A percentile compares a stretch with the other conserved stretches of the same genome.
Evolutionary conservation across 306 rosid species (phyloP).

Genomic region (Rubus parviflorus): DNA sequence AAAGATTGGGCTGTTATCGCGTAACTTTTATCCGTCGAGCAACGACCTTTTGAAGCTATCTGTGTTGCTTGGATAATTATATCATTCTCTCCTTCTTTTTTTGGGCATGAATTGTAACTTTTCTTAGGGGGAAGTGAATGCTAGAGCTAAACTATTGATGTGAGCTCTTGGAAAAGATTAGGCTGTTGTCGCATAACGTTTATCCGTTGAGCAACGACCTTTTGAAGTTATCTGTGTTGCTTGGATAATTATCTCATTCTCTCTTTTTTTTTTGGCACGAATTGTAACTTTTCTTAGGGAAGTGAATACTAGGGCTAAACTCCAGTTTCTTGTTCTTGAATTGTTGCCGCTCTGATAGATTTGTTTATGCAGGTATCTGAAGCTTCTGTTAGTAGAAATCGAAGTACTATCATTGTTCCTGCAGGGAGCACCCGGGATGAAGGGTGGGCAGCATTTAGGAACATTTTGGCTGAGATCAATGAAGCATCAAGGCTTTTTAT

Average conservation of each 20-base stretch:
- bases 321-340: constrained; percentile 13
- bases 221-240: neutral
- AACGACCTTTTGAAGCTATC: neutral
- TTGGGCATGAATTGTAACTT: too few species aligned
- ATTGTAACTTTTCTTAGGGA: neutral
- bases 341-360: constrained; percentile 27
- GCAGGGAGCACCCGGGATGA: constrained; percentile 95
- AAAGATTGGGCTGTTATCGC: constrained; percentile 6
- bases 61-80: neutral
- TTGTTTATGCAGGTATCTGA: constrained; percentile 75
- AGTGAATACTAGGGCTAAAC: neutral
- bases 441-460: constrained; percentile 98
- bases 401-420: constrained; percentile 98
- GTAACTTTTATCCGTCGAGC: neutral
- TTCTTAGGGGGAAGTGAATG: too few species aligned
- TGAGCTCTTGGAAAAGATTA: constrained; percentile 10
- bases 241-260: neutral
- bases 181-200: constrained; percentile 3
- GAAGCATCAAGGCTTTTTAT: constrained; percentile 96
- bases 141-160: too few species aligned
- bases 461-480: constrained; percentile 93
- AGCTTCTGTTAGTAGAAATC: constrained; percentile 97
- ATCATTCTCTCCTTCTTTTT: neutral
- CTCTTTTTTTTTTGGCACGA: neutral
- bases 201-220: neutral